Conservation (phyloP, 169 alveolate genomes). For the Cryptosporidium ryanae region DNA sequence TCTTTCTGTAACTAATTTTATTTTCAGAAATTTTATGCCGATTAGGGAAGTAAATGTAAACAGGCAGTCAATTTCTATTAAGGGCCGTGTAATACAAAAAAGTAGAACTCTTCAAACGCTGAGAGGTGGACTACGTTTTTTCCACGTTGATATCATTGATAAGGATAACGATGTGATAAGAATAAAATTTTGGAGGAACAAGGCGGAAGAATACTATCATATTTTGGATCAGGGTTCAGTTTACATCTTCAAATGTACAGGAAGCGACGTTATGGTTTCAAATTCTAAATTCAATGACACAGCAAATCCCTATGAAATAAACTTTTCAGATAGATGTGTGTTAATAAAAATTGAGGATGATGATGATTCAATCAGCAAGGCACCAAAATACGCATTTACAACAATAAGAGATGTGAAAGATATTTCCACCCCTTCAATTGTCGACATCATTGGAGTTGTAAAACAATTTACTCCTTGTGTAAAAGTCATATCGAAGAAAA, state of each 20-base stretch:
- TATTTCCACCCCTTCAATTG: slow-evolving; percentile 30
- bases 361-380: slow-evolving; percentile 63
- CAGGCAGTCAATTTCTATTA: slow-evolving; percentile 49
- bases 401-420: slow-evolving; percentile 19
- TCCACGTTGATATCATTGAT: slow-evolving; percentile 60
- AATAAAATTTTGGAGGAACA: slow-evolving; percentile 68
- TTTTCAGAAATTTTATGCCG: slow-evolving; percentile 55
- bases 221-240: slow-evolving; percentile 50
- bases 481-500: slow-evolving; percentile 51
- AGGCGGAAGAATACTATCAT: slow-evolving; percentile 67
- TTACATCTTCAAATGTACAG: slow-evolving; percentile 65
- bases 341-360: slow-evolving; percentile 38
- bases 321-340: slow-evolving; percentile 50
- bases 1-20: background rate
- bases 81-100: slow-evolving; percentile 62
- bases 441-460: slow-evolving; percentile 52
- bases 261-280: slow-evolving; percentile 51
- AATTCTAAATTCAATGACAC: slow-evolving; percentile 68
- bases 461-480: slow-evolving; percentile 31
- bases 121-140: slow-evolving; percentile 44
- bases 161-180: slow-evolving; percentile 60
- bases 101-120: slow-evolving; percentile 57
- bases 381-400: slow-evolving; percentile 48
- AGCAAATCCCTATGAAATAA: slow-evolving; percentile 67
- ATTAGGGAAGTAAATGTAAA: slow-evolving; percentile 70